Evolutionary conservation across 768 basidiomycete genomes (phyloP), one percentile per base, ranked within the genome.

Genomic region (Candolleomyces eurysporus): DNA sequence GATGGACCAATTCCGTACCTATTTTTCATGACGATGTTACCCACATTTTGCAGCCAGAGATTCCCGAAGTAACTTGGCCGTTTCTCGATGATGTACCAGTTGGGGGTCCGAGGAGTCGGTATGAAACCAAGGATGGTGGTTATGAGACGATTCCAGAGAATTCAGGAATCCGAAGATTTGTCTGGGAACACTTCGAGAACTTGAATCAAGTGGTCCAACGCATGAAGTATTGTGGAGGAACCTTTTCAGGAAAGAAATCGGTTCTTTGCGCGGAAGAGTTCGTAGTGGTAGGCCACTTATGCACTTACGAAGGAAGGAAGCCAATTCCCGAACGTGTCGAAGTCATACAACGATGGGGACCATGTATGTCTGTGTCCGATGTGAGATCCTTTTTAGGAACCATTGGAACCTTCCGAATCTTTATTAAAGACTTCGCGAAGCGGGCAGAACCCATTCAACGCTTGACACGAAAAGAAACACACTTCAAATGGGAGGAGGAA

Each of bases 21-120:
- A n/a, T n/a, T n/a, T n/a, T n/a, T n/a, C n/a, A n/a, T 58, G 13
- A 49, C 59, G 39, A 63, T 36, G 48, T 63, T 7, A 60, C 58
- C 48, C 50, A 40, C 48, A 73, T 78, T 5, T 59, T 80, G 0
- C 67, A 73, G 48, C 63, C 71, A 1, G 72, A 78, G 45, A 78
- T 80, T 3, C 76, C 74, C 19, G 45, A 76, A 1, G 16, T 64
- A 13, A 75, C 73, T 61, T n/a, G 62, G 0, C 74, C 71, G 0
- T 81, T 70, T 57, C 65, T 80, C 6, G 73, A 82, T 61, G 73
- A 80, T 61, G 58, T 75, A 0, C 72, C 68, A 0, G 52, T 77
- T 11, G 74, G 71, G 58, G 75, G 76, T 3, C 77, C 71, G 0
- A 13, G 31, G 0, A 71, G 73, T 1, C 30, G 63, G 7, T 78